Base-by-base conservation (phyloP, 1,284 basidiomycete species). In the Rhodofomes roseus region DNA sequence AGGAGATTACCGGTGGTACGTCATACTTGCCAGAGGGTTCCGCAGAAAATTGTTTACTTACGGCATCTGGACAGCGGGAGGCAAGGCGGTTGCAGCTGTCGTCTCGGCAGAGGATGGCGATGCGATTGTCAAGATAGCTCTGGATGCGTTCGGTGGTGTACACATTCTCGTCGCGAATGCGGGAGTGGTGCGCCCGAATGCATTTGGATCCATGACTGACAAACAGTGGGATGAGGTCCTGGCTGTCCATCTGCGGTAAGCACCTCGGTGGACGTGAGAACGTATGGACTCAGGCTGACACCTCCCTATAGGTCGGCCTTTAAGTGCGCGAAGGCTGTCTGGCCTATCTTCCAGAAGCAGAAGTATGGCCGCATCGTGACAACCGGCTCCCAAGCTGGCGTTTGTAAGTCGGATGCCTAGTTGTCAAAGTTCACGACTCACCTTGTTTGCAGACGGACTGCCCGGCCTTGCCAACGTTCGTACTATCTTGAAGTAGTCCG, bases 291-390 rank as follows among this genome's bases (percentile, higher is more conserved):
- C n/a, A 34, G 23, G 44, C 66, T 62, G 60, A 34, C 8, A 20
- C 6, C 55, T 52, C 14, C 54, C 41, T 55, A 22, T 55, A 85
- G 85, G 46, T 86, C 83, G 20, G 90, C 90, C 22, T 92, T 81
- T 74, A 89, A 87, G 89, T 93, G 92, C 68, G 90, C 87, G 59
- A 94, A 97, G 73, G 96, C 96, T 14, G 92, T 94, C 39, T 99
- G 96, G 97, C 95, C 96, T 3, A 81, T 95, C 70, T 98, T 99
- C 84, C 89, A 92, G 75, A 92, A 96, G 78, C 97, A 99, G 73
- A 96, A 95, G 77, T 98, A 91, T 72, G 96, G 97, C 36, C 89
- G 97, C 60, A 96, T 99, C 70, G 83, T 99, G 60, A 97, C 93
- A 56, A 98, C 96, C 29, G 87, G 89, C 60, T 98, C 96, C 5